phyloP scores from a whole-genome alignment of 768 basidiomycete genomes.

The Candolleomyces efflorescens region DNA sequence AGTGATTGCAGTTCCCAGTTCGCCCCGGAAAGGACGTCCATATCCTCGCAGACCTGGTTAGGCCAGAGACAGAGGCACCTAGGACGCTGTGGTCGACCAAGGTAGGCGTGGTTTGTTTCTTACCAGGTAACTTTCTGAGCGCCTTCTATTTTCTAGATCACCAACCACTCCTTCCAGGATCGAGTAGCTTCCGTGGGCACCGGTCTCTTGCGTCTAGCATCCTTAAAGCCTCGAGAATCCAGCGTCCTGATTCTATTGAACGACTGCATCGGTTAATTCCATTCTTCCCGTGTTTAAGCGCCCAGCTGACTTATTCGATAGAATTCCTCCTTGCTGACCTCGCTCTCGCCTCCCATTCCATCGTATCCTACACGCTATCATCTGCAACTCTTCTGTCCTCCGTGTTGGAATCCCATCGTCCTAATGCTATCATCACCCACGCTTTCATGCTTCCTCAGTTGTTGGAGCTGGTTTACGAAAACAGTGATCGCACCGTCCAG shows the following conservation, averaged over 20 bases:
- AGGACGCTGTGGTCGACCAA: constrained; percentile 80
- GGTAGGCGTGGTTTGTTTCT: constrained; percentile 32
- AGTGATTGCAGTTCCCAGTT: constrained; percentile 56
- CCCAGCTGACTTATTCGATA: constrained; percentile 20
- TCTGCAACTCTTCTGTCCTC: constrained; percentile 58
- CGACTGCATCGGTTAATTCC: constrained; percentile 63
- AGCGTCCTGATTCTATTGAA: constrained; percentile 75
- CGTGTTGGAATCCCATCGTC: constrained; percentile 60
- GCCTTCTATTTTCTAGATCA: constrained; percentile 47
- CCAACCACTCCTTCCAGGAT: constrained; percentile 65
- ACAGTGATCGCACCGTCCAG: constrained; percentile 39
- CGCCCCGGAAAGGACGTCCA: constrained; percentile 70
- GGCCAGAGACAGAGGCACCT: constrained; percentile 58
- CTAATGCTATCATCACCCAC: constrained; percentile 71
- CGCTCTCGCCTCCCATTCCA: constrained; percentile 67
- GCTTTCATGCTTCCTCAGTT: constrained; percentile 63
- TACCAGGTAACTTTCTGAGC: neutral
- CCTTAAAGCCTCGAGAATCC: constrained; percentile 54
- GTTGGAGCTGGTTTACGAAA: constrained; percentile 68
- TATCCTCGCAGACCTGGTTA: constrained; percentile 62
- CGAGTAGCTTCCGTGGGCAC: constrained; percentile 71
- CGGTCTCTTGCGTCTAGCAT: constrained; percentile 57
- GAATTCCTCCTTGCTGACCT: constrained; percentile 81
- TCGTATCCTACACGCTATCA: constrained; percentile 62
- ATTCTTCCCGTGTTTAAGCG: neutral